phyloP scores from a whole-genome alignment of 805 yeast genomes.

The Yarrowia keelungensis region DNA sequence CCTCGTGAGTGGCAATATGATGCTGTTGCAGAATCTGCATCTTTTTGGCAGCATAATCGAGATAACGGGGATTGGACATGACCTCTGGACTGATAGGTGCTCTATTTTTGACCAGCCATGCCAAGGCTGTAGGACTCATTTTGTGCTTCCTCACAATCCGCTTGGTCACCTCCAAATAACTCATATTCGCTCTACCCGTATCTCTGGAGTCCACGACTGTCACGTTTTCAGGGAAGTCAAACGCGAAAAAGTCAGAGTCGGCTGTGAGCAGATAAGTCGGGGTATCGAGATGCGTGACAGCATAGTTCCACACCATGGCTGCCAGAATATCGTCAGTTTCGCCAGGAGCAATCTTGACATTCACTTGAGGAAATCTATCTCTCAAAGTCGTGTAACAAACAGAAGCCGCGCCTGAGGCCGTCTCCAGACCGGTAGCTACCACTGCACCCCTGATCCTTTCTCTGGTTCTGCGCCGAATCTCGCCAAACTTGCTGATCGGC shows the following conservation, averaged over 20 bases:
- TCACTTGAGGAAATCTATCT: background rate
- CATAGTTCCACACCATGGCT: background rate
- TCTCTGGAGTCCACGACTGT: background rate
- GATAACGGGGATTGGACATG: no score
- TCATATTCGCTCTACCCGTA: no score
- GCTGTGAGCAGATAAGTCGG: background rate
- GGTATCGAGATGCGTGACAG: background rate
- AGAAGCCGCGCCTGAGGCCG: background rate
- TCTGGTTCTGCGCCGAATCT: background rate
- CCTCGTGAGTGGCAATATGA: background rate
- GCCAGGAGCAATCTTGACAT: background rate
- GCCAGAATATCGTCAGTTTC: conserved; percentile 11
- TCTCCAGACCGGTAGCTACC: background rate
- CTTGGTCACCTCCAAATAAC: background rate
- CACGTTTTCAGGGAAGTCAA: conserved; percentile 13
- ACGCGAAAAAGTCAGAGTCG: conserved; percentile 7
- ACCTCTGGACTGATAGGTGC: no score
- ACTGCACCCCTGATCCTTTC: background rate
- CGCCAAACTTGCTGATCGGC: background rate
- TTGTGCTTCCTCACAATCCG: background rate
- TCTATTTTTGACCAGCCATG: no score
- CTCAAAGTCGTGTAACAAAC: background rate
- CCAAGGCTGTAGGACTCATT: no score
- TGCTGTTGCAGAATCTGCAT: background rate
- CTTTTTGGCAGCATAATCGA: no score